Base-by-base conservation (phyloP, 2,329 filamentous ascomycete genomes). In the Xylaria sp. region DNA sequence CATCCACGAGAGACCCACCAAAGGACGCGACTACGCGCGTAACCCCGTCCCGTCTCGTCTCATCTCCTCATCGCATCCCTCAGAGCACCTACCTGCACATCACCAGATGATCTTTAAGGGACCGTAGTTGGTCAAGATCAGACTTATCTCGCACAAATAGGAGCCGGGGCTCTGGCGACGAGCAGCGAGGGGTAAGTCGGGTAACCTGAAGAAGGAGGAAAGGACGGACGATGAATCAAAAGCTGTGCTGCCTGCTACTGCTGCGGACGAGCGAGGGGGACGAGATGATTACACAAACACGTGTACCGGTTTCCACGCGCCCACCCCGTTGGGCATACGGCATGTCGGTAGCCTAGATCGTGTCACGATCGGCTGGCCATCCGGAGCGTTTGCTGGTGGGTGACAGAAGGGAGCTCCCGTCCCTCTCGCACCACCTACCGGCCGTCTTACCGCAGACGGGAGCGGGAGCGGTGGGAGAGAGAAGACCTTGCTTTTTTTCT, bases 21-120 rank as follows among this genome's bases (percentile, higher is more conserved):
- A 38, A 7, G 16, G n/a, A 56, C 49, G 56, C 52, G 58, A 45
- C n/a, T 48, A 61, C 42, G 46, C 56, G 59, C 46, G 39, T 47
- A 26, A 19, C 52, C 37, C 52, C 52, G 46, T 61, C 45, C 48
- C 20, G 39, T 43, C 46, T 20, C 2, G 26, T 21, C 16, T n/a
- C 13, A 39, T 13, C 22, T 19, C 37, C n/a, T n/a, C n/a, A n/a
- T n/a, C n/a, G 38, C 39, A 18, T 50, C 50, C 44, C 40, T 39
- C 18, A 50, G 22, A 11, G 50, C 41, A 39, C 11, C 17, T 52
- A 22, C 16, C 50, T 43, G 44, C 40, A 44, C 22, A 11, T 43
- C 21, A 37, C n/a, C n/a, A n/a, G n/a, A n/a, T n/a, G n/a, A n/a
- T n/a, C n/a, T n/a, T n/a, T n/a, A n/a, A n/a, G n/a, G n/a, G n/a